Evolutionary conservation across 129 eudicot genomes (phyloP), one percentile per base, ranked within the genome.

Genomic region (Smallanthus sonchifolius): DNA sequence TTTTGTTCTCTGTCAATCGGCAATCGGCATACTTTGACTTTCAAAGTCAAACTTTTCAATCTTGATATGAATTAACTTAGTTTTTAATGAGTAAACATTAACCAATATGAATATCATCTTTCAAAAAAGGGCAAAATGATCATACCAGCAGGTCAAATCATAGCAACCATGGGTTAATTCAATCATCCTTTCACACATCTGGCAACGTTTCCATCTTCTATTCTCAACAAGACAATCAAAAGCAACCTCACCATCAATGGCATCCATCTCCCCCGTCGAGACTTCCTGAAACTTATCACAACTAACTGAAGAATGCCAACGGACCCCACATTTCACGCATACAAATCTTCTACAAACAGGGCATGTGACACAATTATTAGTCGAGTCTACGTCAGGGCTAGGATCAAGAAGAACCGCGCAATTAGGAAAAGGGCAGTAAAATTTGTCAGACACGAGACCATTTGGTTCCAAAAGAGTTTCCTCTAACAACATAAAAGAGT

Each of bases 131-230:
- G n/a, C 13, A 7, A 74, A 61, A 76, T 42, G 32, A 63, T 54
- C 85, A 74, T 88, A 91, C 97, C 95, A 65, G 84, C 97, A 88
- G 5, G 87, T 82, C 82, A 88, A 78, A 57, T 82, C 89, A 73
- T 82, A 82, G 73, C 91, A 84, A 42, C 95, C 89, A 69, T 84
- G 88, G 19, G 83, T 76, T 10, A 80, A 84, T 79, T 88, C 89
- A 54, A 86, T 83, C 91, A 84, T 84, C 80, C 89, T 86, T 55
- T 72, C 75, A 75, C 97, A 91, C 69, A 84, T 85, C 43, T 72
- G 84, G 81, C 94, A 91, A 16, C 81, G 87, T 67, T 85, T 84
- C 97, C 86, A 78, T 77, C 86, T 78, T 65, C 79, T 67, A 69
- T 80, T 80, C 14, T 73, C 82, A 2, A 83, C 77, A 77, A 82